Evolutionary conservation across 257 asterid genomes (phyloP), one percentile per base, ranked within the genome.

Genomic region (Salvia splendens): DNA sequence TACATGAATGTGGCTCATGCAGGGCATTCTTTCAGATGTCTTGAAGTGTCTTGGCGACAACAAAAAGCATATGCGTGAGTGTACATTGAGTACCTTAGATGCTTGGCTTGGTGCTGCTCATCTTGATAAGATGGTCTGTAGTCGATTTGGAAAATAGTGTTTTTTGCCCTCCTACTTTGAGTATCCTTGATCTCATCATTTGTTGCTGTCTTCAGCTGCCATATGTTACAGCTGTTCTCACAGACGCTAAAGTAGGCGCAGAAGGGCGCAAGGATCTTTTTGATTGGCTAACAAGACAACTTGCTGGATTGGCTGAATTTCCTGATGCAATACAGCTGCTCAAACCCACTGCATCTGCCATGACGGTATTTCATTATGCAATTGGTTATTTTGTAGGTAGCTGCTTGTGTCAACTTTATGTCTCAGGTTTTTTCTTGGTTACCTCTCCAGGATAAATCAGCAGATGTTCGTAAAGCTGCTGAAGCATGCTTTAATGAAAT

Each of bases 381-480:
- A 67, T 55, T 14, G 5, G 49, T 40, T 36, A 33, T 46, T 52
- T 42, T 15, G 8, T 10, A 12, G 14, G 41, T 38, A 35, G 28
- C 51, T 9, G 16, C 50, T 70, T 54, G 54, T 70, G 35, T 51
- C 9, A 16, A 11, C 68, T 38, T 48, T 17, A 59, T 54, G 54
- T 49, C 57, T 58, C 48, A 41, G 57, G 52, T 56, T 60, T 24
- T 69, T 56, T 48, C 69, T 41, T 64, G 72, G 64, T 65, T 69
- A 50, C 59, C 12, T 65, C 54, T 68, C 46, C 83, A 94, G 99
- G 99, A 94, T 75, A 94, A 94, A 81, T 91, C 99, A 36, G 98
- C 96, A 28, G 99, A 94, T 83, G 99, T 94, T 75, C 96, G 98
- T 76, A 91, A 91, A 78, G 94, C 96, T 45, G 99, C 99, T 46